Conservation (phyloP, 768 basidiomycete genomes). For the Mycena haematopus region DNA sequence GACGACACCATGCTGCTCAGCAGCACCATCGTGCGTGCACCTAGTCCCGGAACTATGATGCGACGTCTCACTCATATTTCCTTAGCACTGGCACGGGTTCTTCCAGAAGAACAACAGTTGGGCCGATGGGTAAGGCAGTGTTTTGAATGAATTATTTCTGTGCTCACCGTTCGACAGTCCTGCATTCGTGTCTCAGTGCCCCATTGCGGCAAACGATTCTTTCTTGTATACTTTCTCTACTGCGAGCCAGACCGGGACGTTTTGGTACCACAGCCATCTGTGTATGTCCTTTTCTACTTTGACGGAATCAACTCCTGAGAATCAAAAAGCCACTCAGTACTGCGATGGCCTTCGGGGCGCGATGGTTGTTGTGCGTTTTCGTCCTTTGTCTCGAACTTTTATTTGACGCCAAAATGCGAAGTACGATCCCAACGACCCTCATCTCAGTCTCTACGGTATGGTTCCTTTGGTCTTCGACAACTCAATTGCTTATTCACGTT, state of each 20-base stretch:
- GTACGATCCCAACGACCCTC: slow-evolving; percentile 43
- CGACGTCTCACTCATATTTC: background rate
- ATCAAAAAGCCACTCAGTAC: slow-evolving; percentile 44
- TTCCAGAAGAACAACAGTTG: slow-evolving; percentile 40
- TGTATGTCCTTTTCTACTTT: background rate
- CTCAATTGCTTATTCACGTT: background rate
- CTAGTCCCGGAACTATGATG: background rate
- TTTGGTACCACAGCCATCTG: slow-evolving; percentile 22
- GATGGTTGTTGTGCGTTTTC: slow-evolving; percentile 35
- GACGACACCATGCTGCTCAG: slow-evolving; percentile 46
- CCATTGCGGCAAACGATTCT: slow-evolving; percentile 38
- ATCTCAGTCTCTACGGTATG: slow-evolving; percentile 30
- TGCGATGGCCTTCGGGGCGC: slow-evolving; percentile 55
- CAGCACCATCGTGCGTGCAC: slow-evolving; percentile 34
- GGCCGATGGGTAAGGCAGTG: slow-evolving; percentile 39
- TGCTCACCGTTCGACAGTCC: slow-evolving; percentile 23
- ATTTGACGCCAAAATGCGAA: background rate
- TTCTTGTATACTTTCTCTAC: slow-evolving; percentile 42
- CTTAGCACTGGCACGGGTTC: slow-evolving; percentile 52
- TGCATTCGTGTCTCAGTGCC: slow-evolving; percentile 43
- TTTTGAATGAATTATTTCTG: slow-evolving; percentile 32
- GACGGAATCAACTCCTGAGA: background rate
- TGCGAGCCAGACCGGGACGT: slow-evolving; percentile 36
- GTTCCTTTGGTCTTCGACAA: background rate
- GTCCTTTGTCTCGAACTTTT: background rate